Evolutionary conservation across 177 flowering plant species (phyloP).

Genomic region (Telopea speciosissima): DNA sequence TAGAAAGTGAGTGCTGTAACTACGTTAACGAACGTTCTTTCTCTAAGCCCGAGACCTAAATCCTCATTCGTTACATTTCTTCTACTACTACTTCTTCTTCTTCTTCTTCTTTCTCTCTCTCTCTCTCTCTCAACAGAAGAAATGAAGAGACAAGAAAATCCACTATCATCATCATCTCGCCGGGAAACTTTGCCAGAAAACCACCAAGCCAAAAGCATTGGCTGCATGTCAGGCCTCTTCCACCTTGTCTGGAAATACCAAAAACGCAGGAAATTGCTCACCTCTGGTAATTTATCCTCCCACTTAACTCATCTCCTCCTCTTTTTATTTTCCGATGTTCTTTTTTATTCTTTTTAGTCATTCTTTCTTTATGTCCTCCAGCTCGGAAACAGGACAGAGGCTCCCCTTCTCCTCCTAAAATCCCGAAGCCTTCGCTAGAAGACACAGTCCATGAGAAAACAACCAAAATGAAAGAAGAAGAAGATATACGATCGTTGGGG

Average conservation of each 20-base stretch:
- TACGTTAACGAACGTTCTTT: too few species aligned
- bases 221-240: slow-evolving; percentile 75
- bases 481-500: not conserved
- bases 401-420: not conserved
- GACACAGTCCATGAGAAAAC: not conserved
- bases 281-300: slow-evolving; percentile 35
- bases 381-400: slow-evolving; percentile 15
- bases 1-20: too few species aligned
- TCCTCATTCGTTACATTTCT: not conserved
- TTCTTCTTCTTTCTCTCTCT: not conserved
- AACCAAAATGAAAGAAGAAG: not conserved
- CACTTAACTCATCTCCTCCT: not conserved
- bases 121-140: not conserved
- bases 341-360: not conserved
- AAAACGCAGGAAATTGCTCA: slow-evolving; percentile 49
- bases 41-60: too few species aligned
- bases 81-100: not conserved
- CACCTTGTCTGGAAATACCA: slow-evolving; percentile 43
- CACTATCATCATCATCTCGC: slow-evolving; percentile 23
- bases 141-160: slow-evolving; percentile 21
- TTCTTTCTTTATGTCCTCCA: not conserved
- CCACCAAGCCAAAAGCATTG: slow-evolving; percentile 26
- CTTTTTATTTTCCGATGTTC: not conserved
- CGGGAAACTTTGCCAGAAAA: slow-evolving; percentile 20
- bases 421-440: not conserved